Conservation (phyloP, 257 asterid genomes). For the Salvia rosmarinus region DNA sequence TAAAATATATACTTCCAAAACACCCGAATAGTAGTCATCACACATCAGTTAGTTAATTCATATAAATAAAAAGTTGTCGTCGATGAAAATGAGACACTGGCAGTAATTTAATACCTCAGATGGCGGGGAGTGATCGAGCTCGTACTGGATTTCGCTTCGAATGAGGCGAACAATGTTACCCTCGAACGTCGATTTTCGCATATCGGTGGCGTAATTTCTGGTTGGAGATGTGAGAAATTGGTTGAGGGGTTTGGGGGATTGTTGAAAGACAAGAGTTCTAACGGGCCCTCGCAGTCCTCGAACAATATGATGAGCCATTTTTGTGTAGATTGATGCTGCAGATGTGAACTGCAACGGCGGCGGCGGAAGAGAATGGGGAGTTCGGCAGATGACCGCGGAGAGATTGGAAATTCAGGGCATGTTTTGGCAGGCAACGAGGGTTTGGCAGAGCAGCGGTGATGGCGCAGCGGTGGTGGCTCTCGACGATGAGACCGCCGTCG, state of each 20-base stretch:
- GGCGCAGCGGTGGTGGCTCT: too few relatives aligned
- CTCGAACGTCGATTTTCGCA: constrained; percentile 81
- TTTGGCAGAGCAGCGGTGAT: too few relatives aligned
- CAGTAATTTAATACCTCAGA: constrained; percentile 48
- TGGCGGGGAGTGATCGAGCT: constrained; percentile 63
- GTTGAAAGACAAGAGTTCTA: constrained; percentile 30
- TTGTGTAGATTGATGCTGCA: constrained; percentile 19
- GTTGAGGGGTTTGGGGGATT: constrained; percentile 26
- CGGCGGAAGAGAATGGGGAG: too few relatives aligned
- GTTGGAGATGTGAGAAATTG: constrained; percentile 35
- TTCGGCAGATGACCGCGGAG: too few relatives aligned
- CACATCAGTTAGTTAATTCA: neutral
- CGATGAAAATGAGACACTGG: neutral
- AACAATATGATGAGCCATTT: constrained; percentile 50
- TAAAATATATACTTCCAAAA: neutral
- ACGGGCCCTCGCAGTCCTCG: constrained; percentile 44
- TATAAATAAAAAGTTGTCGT: neutral
- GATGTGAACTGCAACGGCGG: neutral
- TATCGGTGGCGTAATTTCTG: constrained; percentile 59
- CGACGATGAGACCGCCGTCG: too few relatives aligned
- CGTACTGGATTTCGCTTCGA: constrained; percentile 76
- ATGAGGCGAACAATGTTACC: constrained; percentile 76
- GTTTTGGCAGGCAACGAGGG: too few relatives aligned
- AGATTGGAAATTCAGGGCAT: too few relatives aligned
- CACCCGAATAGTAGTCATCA: neutral